Conservation (phyloP, 495 filamentous ascomycete genomes). For the Tuber indicum region DNA sequence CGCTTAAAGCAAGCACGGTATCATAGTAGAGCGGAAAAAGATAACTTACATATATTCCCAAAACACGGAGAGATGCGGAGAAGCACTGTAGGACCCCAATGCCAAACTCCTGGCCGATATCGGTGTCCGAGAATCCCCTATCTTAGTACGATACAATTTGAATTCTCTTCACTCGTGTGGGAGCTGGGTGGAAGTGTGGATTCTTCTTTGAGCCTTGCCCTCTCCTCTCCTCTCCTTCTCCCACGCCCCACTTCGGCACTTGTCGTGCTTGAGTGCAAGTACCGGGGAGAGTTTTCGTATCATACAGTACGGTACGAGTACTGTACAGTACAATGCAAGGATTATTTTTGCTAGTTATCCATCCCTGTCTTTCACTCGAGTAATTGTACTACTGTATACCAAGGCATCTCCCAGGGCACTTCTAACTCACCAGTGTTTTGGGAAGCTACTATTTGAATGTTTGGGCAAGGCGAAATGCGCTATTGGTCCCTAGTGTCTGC, state of each 20-base stretch:
- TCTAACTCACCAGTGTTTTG: background rate
- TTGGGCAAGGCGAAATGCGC: background rate
- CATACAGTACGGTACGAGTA: no score
- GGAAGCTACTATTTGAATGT: background rate
- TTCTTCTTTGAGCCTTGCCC: background rate
- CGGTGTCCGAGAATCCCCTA: background rate
- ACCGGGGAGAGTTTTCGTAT: no score
- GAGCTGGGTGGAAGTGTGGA: background rate
- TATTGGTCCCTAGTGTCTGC: background rate
- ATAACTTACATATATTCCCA: background rate
- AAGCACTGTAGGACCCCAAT: background rate
- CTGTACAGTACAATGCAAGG: no score
- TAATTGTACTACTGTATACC: no score
- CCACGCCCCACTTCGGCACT: no score
- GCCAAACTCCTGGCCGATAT: background rate
- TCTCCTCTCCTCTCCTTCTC: background rate
- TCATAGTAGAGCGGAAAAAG: background rate
- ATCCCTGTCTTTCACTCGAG: no score
- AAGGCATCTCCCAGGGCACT: no score
- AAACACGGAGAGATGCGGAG: background rate
- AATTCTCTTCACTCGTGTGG: background rate
- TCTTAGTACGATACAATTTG: background rate
- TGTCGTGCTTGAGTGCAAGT: no score
- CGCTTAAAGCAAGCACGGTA: background rate
- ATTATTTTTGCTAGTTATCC: no score